Evolutionary conservation across 257 asterid species (phyloP), one percentile per base, ranked within the genome.

Genomic region (Cordia subcordata): DNA sequence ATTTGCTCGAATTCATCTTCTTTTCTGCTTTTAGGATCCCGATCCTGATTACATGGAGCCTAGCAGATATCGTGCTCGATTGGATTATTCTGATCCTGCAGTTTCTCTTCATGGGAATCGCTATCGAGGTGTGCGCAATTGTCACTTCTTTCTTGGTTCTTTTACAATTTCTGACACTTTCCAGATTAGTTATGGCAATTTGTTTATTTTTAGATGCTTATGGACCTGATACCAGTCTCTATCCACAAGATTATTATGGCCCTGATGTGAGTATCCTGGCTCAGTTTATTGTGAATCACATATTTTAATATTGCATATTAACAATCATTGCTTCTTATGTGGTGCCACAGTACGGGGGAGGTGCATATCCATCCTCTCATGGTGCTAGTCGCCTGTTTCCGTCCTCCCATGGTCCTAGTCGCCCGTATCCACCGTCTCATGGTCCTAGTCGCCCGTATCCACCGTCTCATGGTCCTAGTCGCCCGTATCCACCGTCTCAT

Each of bases 31-130:
- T 14, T 64, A 79, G 78, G 84, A 77, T 60, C 78, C 69, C 53
- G 82, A 77, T 64, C 73, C 79, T 8, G 85, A 71, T 58, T 69
- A 72, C 55, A 57, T 62, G 53, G 86, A 74, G 70, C 81, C 90
- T 38, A 77, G 77, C 72, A 58, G 79, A 37, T 75, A 57, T 57
- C 84, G 81, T 45, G 71, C 83, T 63, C 79, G 82, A 58, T 66
- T 77, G 66, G 84, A 79, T 35, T 71, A 68, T 53, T 52, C 81
- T 32, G 77, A 73, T 21, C 58, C 80, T 62, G 71, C 79, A 57
- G 63, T 62, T 67, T 59, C 86, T 54, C 56, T 49, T 64, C 76
- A 52, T 53, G 77, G 76, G 54, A 65, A 61, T 56, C 75, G 69
- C 63, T 72, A 70, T 50, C 73, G 62, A 66, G 82, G 84, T 79